These are phyloP conservation scores for Cryptococcus sp. DNA, from an alignment of 1,284 basidiomycete species.

Conservation along the genomic window DNA sequence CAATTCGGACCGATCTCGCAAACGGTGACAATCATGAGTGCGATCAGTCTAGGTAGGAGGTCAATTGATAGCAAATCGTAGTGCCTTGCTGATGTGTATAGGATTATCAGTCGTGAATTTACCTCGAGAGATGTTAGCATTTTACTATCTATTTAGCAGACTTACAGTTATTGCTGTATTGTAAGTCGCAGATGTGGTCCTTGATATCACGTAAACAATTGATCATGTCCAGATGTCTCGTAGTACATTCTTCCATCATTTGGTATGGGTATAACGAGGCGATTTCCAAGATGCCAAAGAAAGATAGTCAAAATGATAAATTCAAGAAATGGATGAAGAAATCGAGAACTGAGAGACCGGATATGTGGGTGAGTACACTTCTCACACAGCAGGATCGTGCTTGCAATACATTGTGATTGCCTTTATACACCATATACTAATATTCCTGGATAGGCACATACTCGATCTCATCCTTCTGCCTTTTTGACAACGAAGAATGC, in stretches of 20 bases:
- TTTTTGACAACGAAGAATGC: constrained; percentile 38
- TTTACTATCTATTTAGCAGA: constrained; percentile 29
- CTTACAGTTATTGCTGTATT: constrained; percentile 26
- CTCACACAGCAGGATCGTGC: too few species aligned
- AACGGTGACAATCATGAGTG: constrained; percentile 29
- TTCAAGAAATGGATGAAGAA: constrained; percentile 10
- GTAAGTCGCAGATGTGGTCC: constrained; percentile 13
- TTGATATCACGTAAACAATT: neutral
- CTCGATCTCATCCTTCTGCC: constrained; percentile 31
- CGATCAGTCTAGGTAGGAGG: constrained; percentile 31
- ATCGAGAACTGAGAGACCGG: constrained; percentile 11
- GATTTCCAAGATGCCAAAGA: constrained; percentile 16
- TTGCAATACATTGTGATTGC: too few species aligned
- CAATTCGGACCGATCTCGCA: constrained; percentile 31
- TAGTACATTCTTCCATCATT: constrained; percentile 22
- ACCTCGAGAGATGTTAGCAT: constrained; percentile 21
- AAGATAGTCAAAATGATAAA: constrained; percentile 6
- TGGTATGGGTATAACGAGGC: constrained; percentile 33
- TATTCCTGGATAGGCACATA: constrained; percentile 16
- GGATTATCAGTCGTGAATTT: constrained; percentile 22
- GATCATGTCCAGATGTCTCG: constrained; percentile 16
- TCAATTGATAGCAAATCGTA: too few species aligned
- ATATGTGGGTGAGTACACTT: constrained; percentile 29
- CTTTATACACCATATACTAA: too few species aligned
- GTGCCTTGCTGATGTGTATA: neutral